Evolutionary conservation across 179 eudicot genomes (phyloP), one percentile per base, ranked within the genome.

Genomic region (Silene coronaria): DNA sequence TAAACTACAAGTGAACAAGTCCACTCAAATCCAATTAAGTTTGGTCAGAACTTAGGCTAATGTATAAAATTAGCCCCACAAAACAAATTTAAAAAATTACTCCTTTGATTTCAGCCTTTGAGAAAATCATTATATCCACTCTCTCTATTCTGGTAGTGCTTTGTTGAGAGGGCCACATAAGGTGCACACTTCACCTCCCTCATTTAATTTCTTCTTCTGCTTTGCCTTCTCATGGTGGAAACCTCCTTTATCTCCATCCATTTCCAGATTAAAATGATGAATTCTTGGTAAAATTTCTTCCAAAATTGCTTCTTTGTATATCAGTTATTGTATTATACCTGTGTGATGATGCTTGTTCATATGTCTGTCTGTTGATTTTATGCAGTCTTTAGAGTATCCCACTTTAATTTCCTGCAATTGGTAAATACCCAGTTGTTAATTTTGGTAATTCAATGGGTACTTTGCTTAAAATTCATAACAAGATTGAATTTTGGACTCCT

Each of bases 401-500:
- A 63, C 59, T 17, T 28, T 63, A 66, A 55, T 53, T 76, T 84
- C 45, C 58, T 48, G 74, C 63, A 77, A 60, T 72, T 78, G 65
- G 77, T 48, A 51, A 59, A 61, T 67, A 79, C 86, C 82, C 58
- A 80, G 21, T 76, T 75, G 83, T 64, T 61, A 9, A 58, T 55
- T 57, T 74, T 70, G 58, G 73, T 63, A 72, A 71, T 60, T 23
- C 76, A 38, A 95, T 95, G 99, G 92, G 86, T 76, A 88, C 96
- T 82, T 80, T 93, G 77, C 89, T 93, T 71, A 88, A 86, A 80
- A 87, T 87, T 73, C 91, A 86, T 77, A 86, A 82, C 75, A 90
- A 87, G 89, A 85, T 92, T 83, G 93, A 89, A 57, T 87, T 89
- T 80, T 86, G 87, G 81, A 86, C 81, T 74, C 96, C 95, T 62